Conservation (phyloP, 225 moss, liverwort and hornwort species). For the Anthoceros angustus region DNA sequence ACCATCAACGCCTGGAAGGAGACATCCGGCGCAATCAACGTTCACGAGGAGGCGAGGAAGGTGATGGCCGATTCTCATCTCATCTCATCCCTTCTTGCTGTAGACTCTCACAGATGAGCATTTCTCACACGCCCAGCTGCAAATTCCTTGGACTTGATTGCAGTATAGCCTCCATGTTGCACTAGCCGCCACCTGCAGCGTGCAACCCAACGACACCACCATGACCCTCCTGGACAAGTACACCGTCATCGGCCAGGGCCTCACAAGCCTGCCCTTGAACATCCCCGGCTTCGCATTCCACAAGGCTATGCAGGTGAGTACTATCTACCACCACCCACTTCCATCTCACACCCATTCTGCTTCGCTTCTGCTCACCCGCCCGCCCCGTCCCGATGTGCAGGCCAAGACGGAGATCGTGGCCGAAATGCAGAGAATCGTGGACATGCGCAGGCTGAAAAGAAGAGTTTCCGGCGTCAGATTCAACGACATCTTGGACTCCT, state of each 20-base stretch:
- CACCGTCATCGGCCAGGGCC: neutral
- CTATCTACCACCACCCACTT: neutral
- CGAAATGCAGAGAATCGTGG: neutral
- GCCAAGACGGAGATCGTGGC: neutral
- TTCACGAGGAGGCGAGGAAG: conserved; percentile 1
- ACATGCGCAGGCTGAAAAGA: neutral
- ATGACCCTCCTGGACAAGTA: conserved; percentile 1
- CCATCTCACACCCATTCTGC: neutral
- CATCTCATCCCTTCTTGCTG: neutral
- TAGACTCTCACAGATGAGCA: neutral
- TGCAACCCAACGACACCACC: neutral
- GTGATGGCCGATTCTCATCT: neutral
- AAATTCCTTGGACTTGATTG: neutral
- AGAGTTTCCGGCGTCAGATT: neutral
- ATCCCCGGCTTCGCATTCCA: neutral
- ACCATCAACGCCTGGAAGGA: neutral
- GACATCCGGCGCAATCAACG: neutral
- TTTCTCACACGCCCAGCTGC: too few relatives aligned
- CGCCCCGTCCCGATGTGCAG: neutral
- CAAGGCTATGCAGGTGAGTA: neutral
- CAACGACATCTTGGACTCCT: neutral
- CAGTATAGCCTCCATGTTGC: conserved; percentile 1
- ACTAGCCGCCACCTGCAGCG: neutral
- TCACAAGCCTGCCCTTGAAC: neutral
- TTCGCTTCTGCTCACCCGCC: neutral